A percentile compares a stretch with the other conserved stretches of the same genome.
These are phyloP conservation scores for Aurinia saxatilis DNA, from an alignment of 345 rosid species.

Conservation along the genomic window DNA sequence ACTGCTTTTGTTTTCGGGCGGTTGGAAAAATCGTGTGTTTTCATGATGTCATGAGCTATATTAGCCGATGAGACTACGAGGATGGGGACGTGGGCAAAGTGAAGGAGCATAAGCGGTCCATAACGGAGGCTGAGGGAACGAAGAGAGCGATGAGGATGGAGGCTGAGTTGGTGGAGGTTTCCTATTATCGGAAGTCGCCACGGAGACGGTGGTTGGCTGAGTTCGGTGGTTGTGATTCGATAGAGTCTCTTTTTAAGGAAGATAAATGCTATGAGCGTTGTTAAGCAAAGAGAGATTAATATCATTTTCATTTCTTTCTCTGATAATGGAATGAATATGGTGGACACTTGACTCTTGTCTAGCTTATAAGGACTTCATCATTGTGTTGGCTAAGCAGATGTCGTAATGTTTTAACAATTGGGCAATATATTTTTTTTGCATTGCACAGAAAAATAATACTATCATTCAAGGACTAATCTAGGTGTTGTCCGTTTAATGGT, in stretches of 20 bases:
- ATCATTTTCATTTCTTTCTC: not conserved
- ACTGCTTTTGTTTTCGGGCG: constrained; percentile 23
- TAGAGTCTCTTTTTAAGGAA: not conserved
- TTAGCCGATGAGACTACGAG: constrained; percentile 47
- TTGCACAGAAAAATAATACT: too few relatives aligned
- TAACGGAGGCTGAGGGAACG: constrained; percentile 22
- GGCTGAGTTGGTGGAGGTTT: constrained; percentile 45
- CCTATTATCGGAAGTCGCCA: constrained; percentile 41
- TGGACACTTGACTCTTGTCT: too few relatives aligned
- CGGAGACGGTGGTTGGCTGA: constrained; percentile 31
- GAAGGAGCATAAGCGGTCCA: constrained; percentile 54
- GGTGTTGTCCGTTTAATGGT: too few relatives aligned
- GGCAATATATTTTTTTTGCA: too few relatives aligned
- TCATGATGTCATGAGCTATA: constrained; percentile 35
- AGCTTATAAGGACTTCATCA: too few relatives aligned
- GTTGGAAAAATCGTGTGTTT: constrained; percentile 38
- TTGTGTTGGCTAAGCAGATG: too few relatives aligned
- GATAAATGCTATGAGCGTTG: not conserved
- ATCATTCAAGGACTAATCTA: too few relatives aligned
- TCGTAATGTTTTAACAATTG: too few relatives aligned
- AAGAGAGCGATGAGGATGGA: constrained; percentile 36
- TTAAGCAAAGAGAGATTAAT: not conserved
- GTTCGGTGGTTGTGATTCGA: not conserved
- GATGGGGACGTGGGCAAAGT: constrained; percentile 30
- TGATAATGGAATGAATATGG: too few relatives aligned